Evolutionary conservation across 2,329 filamentous ascomycete species (phyloP).

Genomic region (Cryphonectria radicalis): DNA sequence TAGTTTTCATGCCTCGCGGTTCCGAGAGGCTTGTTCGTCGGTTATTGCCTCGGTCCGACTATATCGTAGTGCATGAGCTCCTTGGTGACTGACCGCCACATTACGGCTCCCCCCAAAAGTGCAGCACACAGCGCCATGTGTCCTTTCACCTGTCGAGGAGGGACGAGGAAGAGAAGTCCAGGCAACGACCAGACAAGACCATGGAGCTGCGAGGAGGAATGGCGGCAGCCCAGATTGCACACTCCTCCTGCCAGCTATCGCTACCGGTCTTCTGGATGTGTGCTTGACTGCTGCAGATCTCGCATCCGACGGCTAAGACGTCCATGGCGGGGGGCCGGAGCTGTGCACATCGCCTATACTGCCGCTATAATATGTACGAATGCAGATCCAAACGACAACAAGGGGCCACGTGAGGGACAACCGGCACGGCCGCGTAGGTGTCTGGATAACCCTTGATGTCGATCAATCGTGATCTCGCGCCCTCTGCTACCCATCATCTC

Average conservation of each 20-base stretch:
- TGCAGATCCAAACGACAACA: conserved; percentile 1
- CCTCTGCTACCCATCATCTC: not conserved
- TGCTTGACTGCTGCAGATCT: not conserved
- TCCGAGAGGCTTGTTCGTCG: conserved; percentile 9
- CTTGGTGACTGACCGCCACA: conserved; percentile 11
- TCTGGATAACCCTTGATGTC: not conserved
- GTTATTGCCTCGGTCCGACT: not conserved
- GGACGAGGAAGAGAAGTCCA: not conserved
- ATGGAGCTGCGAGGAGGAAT: not conserved
- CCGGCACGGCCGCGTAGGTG: not conserved
- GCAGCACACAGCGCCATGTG: not conserved
- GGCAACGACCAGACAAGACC: not conserved
- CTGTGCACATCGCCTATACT: not conserved
- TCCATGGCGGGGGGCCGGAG: not conserved
- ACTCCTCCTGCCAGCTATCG: not conserved
- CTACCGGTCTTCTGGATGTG: not conserved
- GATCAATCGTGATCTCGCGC: not conserved
- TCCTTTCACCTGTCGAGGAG: not conserved
- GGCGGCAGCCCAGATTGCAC: not conserved
- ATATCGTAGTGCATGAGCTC: not conserved
- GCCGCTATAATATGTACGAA: not conserved
- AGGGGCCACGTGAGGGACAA: not conserved
- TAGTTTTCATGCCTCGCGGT: not conserved
- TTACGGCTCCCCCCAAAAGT: not conserved
- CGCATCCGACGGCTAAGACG: conserved; percentile 5